Evolutionary conservation across 768 basidiomycete species (phyloP), one percentile per base, ranked within the genome.

Genomic region (Leccinum subgranulosum): DNA sequence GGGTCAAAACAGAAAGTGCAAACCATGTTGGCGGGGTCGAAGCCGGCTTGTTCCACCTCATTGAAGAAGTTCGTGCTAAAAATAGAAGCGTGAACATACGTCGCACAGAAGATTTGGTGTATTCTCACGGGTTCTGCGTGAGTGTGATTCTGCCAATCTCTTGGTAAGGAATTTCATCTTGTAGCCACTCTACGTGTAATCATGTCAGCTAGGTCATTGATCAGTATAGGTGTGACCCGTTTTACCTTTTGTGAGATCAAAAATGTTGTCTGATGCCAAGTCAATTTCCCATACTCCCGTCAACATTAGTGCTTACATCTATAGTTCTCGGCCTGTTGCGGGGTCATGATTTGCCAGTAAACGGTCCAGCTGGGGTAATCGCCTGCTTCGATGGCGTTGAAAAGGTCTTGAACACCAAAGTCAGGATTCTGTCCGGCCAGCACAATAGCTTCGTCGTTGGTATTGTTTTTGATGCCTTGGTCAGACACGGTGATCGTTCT

Each of bases 301-400:
- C n/a, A 49, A 54, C 21, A 29, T 25, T 6, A 1, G 54, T 21
- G 41, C 71, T 54, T 47, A 75, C 62, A 64, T 65, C 72, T 74
- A 67, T 76, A 79, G 39, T 75, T 75, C 69, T 82, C 76, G 15
- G 83, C 84, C 64, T 84, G 73, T 57, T 79, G 61, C 9, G 79
- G 70, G 1, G 80, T 79, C 76, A 84, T 76, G 23, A 74, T 76
- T 70, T 84, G 84, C 12, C 83, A 79, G 60, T 81, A 83, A 17
- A 85, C 63, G 51, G 83, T 83, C 79, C 80, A 85, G 60, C 79
- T 77, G 25, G 84, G 83, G 71, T 75, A 83, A 8, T 77, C 69
- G 12, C 77, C 77, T 28, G 75, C 74, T 59, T 81, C 79, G 60
- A 86, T 85, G 17, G 83, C 74, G 23, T 83, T 81, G 58, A 70